Percentiles rank a stretch among this genome's conserved stretches.
These are phyloP conservation scores for Carex pumila DNA, from an alignment of 176 grass and related monocot species.

Conservation along the genomic window DNA sequence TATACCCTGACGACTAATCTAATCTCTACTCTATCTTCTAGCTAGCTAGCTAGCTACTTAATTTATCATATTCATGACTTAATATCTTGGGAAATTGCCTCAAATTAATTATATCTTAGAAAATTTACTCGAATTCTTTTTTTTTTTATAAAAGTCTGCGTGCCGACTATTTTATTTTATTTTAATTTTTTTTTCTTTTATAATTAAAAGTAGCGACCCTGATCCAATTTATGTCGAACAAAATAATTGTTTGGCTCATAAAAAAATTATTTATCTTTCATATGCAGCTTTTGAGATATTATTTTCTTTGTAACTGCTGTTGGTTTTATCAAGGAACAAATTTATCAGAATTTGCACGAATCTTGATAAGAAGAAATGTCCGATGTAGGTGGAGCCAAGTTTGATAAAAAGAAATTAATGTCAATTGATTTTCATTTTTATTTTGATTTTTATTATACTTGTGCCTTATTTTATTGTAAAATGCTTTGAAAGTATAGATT, in stretches of 20 bases:
- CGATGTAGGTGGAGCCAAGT: too few species aligned
- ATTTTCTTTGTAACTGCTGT: background rate
- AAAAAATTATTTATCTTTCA: background rate
- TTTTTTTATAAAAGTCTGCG: background rate
- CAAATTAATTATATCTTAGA: background rate
- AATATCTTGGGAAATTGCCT: too few species aligned
- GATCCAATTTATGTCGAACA: background rate
- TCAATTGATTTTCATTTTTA: too few species aligned
- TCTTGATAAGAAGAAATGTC: too few species aligned
- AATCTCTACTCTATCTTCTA: background rate
- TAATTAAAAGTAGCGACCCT: background rate
- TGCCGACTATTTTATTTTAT: too few species aligned
- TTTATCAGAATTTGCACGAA: too few species aligned
- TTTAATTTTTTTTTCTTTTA: background rate
- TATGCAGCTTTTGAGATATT: background rate
- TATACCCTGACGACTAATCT: background rate
- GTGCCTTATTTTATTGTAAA: too few species aligned
- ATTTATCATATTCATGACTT: background rate
- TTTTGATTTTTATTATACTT: too few species aligned
- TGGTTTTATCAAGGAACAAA: too few species aligned
- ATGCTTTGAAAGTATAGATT: too few species aligned
- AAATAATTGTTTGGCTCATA: background rate
- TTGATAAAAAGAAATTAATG: too few species aligned
- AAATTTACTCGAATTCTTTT: background rate
- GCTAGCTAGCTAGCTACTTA: too few species aligned